Conservation (phyloP, 768 basidiomycete species). For the Infundibulicybe gibba region DNA sequence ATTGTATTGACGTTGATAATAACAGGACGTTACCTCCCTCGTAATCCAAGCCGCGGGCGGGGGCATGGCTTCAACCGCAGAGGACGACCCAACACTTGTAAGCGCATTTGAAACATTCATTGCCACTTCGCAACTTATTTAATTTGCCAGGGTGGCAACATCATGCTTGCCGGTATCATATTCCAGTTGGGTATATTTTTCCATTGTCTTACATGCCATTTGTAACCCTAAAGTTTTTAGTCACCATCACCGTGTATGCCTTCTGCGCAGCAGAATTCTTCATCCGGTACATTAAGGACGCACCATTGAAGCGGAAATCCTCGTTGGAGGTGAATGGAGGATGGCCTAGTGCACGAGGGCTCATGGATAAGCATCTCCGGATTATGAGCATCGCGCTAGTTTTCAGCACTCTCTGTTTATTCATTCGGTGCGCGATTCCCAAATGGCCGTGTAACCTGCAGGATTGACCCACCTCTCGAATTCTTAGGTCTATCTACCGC, state of each 20-base stretch:
- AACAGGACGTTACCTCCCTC: slow-evolving; percentile 45
- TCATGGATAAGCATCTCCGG: slow-evolving; percentile 18
- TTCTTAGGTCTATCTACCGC: slow-evolving; percentile 41
- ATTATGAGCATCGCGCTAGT: slow-evolving; percentile 29
- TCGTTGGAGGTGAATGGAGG: neutral
- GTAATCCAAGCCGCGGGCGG: slow-evolving; percentile 56
- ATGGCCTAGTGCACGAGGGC: neutral
- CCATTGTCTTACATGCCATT: neutral
- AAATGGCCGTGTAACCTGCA: neutral
- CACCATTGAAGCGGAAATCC: slow-evolving; percentile 20
- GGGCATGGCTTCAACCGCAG: slow-evolving; percentile 35
- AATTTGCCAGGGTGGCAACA: slow-evolving; percentile 34
- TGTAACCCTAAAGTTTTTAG: slow-evolving; percentile 12
- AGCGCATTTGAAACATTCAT: neutral
- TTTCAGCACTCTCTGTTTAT: slow-evolving; percentile 39
- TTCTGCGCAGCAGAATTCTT: slow-evolving; percentile 41
- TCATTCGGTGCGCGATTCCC: slow-evolving; percentile 37
- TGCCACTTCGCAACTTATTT: slow-evolving; percentile 2
- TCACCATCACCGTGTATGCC: slow-evolving; percentile 38
- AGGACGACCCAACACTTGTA: slow-evolving; percentile 10
- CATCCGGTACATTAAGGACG: slow-evolving; percentile 29
- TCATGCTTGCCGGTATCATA: slow-evolving; percentile 52
- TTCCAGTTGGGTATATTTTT: slow-evolving; percentile 33
- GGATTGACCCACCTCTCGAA: neutral
- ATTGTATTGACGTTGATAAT: too few species aligned